Percentiles rank a stretch among this genome's conserved stretches.
phyloP scores from a whole-genome alignment of 2,329 filamentous ascomycete genomes.

The Aaosphaeria arxii region DNA sequence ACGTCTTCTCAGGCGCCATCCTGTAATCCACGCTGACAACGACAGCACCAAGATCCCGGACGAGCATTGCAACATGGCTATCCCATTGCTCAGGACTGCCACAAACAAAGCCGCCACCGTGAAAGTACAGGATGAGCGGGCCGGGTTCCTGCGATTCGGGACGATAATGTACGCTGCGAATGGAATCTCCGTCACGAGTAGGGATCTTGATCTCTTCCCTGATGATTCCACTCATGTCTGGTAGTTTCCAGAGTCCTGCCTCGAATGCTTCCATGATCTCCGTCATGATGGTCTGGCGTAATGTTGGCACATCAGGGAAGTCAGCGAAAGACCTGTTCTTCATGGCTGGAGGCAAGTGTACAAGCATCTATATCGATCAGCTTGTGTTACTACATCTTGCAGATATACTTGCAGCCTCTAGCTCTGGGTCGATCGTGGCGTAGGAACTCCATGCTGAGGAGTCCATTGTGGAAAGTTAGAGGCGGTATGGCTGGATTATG shows the following conservation, averaged over 20 bases:
- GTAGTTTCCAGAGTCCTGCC: constrained; percentile 5
- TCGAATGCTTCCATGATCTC: constrained; percentile 4
- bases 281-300: constrained; percentile 3
- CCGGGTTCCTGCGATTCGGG: constrained; percentile 5
- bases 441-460: constrained; percentile 10
- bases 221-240: constrained; percentile 7
- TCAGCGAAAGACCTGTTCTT: constrained; percentile 6
- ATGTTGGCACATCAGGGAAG: background rate
- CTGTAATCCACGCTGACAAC: constrained; percentile 12
- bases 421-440: constrained; percentile 11
- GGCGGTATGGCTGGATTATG: too few relatives aligned
- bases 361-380: constrained; percentile 5
- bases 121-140: constrained; percentile 15
- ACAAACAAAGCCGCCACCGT: constrained; percentile 16
- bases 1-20: constrained; percentile 8
- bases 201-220: constrained; percentile 14
- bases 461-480: constrained; percentile 4
- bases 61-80: constrained; percentile 2
- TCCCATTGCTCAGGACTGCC: constrained; percentile 11
- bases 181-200: constrained; percentile 6
- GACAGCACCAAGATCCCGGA: constrained; percentile 5
- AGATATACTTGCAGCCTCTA: constrained; percentile 7
- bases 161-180: constrained; percentile 8
- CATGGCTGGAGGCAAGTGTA: constrained; percentile 3
- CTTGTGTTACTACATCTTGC: background rate